These are phyloP conservation scores for Trametes polyzona DNA, from an alignment of 1,284 basidiomycete species.

Conservation along the genomic window DNA sequence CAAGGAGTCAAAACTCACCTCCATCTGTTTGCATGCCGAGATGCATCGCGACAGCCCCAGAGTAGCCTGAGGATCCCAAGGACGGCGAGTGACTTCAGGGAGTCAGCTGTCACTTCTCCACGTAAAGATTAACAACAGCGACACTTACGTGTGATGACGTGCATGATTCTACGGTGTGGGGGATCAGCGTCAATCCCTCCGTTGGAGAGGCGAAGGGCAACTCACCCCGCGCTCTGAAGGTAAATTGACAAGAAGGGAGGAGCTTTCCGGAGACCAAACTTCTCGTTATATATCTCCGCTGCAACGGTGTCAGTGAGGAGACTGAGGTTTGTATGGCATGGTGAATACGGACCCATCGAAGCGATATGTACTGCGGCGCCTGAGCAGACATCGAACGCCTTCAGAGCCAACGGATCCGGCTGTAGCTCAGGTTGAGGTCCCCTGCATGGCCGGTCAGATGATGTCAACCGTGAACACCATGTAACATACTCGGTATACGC, in stretches of 20 bases:
- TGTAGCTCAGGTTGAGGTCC: not conserved
- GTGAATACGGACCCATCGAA: constrained; percentile 55
- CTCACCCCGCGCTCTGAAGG: constrained; percentile 77
- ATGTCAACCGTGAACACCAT: too few species aligned
- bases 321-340: not conserved
- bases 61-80: constrained; percentile 70
- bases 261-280: constrained; percentile 62
- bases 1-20: constrained; percentile 46
- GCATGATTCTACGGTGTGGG: constrained; percentile 70
- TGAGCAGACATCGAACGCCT: constrained; percentile 79
- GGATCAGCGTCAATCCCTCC: constrained; percentile 5
- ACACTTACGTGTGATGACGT: constrained; percentile 67
- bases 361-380: constrained; percentile 77
- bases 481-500: constrained; percentile 63
- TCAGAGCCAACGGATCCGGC: constrained; percentile 38
- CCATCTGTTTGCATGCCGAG: constrained; percentile 70
- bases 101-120: not conserved
- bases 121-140: not conserved
- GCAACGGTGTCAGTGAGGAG: not conserved
- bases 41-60: constrained; percentile 71
- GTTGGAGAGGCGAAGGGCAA: constrained; percentile 12
- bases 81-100: constrained; percentile 63
- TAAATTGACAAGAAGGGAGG: constrained; percentile 78
- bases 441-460: not conserved
- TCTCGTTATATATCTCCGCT: constrained; percentile 65